Percentiles rank a stretch among this genome's conserved stretches.
Conservation (phyloP, 768 basidiomycete species). For the Lactarius sanguifluus region DNA sequence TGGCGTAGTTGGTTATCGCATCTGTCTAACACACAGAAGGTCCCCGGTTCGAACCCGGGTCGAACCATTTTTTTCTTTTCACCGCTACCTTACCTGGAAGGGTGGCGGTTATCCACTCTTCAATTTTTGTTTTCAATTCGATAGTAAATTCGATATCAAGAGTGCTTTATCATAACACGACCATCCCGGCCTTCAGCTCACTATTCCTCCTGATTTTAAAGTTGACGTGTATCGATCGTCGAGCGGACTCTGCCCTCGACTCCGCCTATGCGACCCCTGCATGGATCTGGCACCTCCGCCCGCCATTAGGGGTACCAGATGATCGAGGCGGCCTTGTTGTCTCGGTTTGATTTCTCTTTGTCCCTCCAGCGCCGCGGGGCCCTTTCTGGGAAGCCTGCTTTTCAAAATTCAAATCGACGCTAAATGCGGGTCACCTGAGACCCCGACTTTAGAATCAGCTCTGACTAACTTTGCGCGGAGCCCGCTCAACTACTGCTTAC, state of each 20-base stretch:
- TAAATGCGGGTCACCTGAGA: neutral
- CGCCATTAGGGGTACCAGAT: neutral
- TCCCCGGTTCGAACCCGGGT: conserved; percentile 32
- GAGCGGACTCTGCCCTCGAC: neutral
- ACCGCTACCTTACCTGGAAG: too few relatives aligned
- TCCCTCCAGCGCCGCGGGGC: neutral
- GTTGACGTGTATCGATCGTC: neutral
- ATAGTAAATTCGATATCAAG: neutral
- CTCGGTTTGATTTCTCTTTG: neutral
- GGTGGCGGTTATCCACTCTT: too few relatives aligned
- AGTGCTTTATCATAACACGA: neutral
- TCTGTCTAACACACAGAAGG: conserved; percentile 60
- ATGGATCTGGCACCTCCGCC: neutral
- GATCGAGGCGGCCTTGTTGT: conserved; percentile 1
- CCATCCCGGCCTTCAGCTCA: too few relatives aligned
- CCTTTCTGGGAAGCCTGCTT: neutral
- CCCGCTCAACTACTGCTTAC: too few relatives aligned
- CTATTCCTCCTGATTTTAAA: neutral
- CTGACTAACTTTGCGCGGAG: neutral
- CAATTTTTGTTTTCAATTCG: neutral
- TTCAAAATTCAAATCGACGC: neutral
- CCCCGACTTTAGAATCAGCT: neutral
- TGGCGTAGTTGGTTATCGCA: conserved; percentile 79
- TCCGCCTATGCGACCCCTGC: neutral
- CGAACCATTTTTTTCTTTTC: conserved; percentile 26